Conservation (phyloP, 768 basidiomycete species). For the Cytidiella melzeri region DNA sequence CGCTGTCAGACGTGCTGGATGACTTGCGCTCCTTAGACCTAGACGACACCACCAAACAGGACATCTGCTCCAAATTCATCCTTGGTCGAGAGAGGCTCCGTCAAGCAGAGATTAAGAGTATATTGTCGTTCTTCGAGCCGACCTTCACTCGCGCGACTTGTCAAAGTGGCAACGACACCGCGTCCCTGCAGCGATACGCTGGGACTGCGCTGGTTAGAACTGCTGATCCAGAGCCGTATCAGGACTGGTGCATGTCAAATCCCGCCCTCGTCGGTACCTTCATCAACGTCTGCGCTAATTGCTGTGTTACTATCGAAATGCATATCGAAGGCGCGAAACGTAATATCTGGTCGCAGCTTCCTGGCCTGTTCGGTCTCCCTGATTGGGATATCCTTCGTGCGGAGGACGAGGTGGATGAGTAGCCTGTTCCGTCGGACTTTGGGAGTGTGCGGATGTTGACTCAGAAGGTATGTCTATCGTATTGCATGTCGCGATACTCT, state of each 20-base stretch:
- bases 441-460: not conserved
- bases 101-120: not conserved
- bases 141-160: not conserved
- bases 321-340: not conserved
- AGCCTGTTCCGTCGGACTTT: not conserved
- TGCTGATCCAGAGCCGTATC: not conserved
- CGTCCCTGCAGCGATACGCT: not conserved
- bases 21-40: not conserved
- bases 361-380: conserved; percentile 1
- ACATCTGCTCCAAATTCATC: not conserved
- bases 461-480: not conserved
- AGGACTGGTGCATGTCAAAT: not conserved
- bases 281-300: not conserved
- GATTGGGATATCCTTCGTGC: not conserved
- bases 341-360: not conserved
- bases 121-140: not conserved
- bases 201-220: not conserved
- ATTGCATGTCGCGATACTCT: not conserved
- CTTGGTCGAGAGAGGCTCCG: conserved; percentile 1
- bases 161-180: not conserved
- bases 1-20: conserved; percentile 1
- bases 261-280: not conserved
- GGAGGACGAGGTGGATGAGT: not conserved
- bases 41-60: not conserved
- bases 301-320: not conserved